Conservation (phyloP, 2,329 filamentous ascomycete species). For the Epichloe uncinata region DNA sequence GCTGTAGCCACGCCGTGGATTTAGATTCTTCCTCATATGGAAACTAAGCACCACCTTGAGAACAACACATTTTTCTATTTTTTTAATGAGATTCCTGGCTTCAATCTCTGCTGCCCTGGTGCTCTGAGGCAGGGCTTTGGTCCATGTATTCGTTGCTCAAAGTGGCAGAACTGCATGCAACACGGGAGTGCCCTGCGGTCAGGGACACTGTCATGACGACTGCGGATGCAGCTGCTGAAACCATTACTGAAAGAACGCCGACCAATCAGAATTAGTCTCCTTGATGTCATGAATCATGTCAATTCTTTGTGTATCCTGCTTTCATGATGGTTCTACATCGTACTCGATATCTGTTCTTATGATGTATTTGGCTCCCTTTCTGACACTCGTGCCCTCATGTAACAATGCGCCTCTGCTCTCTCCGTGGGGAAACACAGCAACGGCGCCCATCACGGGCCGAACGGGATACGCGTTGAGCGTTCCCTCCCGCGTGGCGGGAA, state of each 20-base stretch:
- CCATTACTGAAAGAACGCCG: too few species aligned
- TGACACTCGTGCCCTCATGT: constrained; percentile 58
- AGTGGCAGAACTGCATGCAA: too few species aligned
- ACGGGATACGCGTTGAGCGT: constrained; percentile 57
- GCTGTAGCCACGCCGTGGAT: too few species aligned
- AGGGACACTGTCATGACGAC: too few species aligned
- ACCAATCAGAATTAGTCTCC: too few species aligned
- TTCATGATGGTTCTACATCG: constrained; percentile 34
- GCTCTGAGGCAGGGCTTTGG: too few species aligned
- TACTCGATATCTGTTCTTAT: constrained; percentile 61
- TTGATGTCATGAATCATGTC: not conserved
- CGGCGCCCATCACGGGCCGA: constrained; percentile 53
- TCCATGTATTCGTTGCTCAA: too few species aligned
- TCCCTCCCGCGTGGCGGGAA: constrained; percentile 50
- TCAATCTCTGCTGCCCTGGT: too few species aligned
- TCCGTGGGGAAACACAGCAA: constrained; percentile 57
- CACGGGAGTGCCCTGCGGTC: too few species aligned
- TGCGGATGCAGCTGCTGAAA: too few species aligned
- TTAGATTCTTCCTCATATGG: not conserved
- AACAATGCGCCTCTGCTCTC: constrained; percentile 51
- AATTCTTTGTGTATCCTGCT: not conserved
- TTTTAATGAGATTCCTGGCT: too few species aligned
- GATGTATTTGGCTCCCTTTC: constrained; percentile 54
- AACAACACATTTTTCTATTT: too few species aligned
- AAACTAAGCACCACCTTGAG: not conserved